A percentile compares a stretch with the other conserved stretches of the same genome.
These are phyloP conservation scores for Rubus idaeus DNA, from an alignment of 306 rosid species.

Conservation along the genomic window DNA sequence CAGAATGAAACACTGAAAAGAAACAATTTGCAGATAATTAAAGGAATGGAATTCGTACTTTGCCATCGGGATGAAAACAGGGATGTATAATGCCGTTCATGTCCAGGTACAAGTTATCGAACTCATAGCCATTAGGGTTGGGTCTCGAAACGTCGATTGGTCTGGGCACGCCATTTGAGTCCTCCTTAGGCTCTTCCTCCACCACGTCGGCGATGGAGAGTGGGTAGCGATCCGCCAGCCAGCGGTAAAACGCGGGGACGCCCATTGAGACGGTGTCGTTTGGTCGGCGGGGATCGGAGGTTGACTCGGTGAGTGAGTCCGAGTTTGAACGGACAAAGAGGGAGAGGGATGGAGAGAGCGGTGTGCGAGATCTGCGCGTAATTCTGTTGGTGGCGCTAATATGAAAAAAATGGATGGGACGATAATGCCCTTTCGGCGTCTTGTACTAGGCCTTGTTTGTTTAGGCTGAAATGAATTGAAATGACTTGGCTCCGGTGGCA, in stretches of 20 bases:
- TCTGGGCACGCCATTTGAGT: slow-evolving; percentile 23
- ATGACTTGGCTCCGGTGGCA: no score
- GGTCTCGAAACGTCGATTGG: slow-evolving; percentile 69
- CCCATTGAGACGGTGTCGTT: slow-evolving; percentile 67
- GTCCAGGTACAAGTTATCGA: slow-evolving; percentile 87
- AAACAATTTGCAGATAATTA: not conserved
- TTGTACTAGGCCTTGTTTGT: no score
- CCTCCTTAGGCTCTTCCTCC: slow-evolving; percentile 55
- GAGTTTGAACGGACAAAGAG: not conserved
- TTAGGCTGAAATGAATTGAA: no score
- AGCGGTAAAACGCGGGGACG: slow-evolving; percentile 95
- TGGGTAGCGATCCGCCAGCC: slow-evolving; percentile 97
- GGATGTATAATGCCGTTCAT: slow-evolving; percentile 97
- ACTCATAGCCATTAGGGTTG: slow-evolving; percentile 89
- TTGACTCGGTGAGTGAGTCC: not conserved
- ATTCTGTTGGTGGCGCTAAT: not conserved
- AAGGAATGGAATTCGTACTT: slow-evolving; percentile 38
- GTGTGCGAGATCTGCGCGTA: slow-evolving; percentile 17
- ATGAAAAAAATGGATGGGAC: not conserved
- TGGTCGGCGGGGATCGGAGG: slow-evolving; percentile 25
- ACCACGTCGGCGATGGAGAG: slow-evolving; percentile 74
- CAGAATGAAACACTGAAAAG: not conserved
- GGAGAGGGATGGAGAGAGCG: not conserved
- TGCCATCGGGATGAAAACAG: slow-evolving; percentile 95
- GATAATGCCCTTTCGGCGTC: not conserved